These are phyloP conservation scores for Wakefieldia striispora DNA, from an alignment of 768 basidiomycete species.

Conservation along the genomic window DNA sequence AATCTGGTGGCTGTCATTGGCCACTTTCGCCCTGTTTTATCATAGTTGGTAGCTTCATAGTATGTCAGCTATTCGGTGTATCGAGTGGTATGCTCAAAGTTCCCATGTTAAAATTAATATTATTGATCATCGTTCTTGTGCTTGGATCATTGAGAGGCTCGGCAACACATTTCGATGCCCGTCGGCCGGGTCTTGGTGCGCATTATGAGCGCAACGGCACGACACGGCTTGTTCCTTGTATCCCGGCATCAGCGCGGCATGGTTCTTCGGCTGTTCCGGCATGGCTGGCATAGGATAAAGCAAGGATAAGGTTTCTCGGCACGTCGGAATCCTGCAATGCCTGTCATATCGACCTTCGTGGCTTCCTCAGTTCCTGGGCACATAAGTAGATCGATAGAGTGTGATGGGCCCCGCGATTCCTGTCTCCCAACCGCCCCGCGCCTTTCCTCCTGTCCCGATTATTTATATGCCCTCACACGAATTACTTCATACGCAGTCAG, in stretches of 20 bases:
- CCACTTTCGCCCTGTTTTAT: not conserved
- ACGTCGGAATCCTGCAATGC: conserved; percentile 3
- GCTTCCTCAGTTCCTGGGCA: not conserved
- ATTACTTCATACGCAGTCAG: not conserved
- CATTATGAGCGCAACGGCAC: not conserved
- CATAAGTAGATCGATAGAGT: conserved; percentile 13
- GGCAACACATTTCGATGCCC: not conserved
- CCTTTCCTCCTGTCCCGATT: not conserved
- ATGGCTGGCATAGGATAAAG: conserved; percentile 6
- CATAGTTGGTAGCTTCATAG: not conserved
- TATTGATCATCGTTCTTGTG: too few relatives aligned
- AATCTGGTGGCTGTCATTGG: not conserved
- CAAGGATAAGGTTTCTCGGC: conserved; percentile 18
- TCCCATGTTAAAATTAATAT: too few relatives aligned
- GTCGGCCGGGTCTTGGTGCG: not conserved
- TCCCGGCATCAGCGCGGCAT: not conserved
- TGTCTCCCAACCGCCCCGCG: not conserved
- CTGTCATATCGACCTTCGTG: conserved; percentile 2
- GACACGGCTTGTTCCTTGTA: conserved; percentile 1
- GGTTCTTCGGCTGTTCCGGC: not conserved
- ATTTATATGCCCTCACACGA: conserved; percentile 6
- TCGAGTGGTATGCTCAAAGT: not conserved
- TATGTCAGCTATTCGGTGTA: not conserved
- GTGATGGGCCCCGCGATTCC: not conserved
- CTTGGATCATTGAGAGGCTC: not conserved